phyloP scores from a whole-genome alignment of 192 early-diverging fungal genomes.

The Thamnidium elegans region DNA sequence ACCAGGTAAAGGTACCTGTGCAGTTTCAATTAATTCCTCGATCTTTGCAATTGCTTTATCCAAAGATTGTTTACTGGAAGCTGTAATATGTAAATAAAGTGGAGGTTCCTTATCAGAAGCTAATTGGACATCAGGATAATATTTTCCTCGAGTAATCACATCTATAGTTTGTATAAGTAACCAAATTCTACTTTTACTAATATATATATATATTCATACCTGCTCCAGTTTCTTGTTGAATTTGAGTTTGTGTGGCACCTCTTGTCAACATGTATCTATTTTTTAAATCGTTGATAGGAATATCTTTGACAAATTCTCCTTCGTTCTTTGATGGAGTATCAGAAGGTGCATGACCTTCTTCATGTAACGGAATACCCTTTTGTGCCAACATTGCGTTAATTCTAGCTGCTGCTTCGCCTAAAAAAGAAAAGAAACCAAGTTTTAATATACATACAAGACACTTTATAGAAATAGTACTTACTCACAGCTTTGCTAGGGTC shows the following conservation, averaged over 20 bases:
- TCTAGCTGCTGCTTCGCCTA: conserved; percentile 50
- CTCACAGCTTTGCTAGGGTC: conserved; percentile 34
- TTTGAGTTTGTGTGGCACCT: conserved; percentile 65
- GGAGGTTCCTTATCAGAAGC: conserved; percentile 78
- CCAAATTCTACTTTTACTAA: too few species aligned
- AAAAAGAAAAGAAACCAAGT: too few species aligned
- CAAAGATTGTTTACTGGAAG: conserved; percentile 58
- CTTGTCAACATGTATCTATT: conserved; percentile 82
- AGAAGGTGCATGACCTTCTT: conserved; percentile 12
- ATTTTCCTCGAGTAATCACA: conserved; percentile 80
- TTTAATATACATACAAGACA: too few species aligned
- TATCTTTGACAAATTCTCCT: conserved; percentile 56
- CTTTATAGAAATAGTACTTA: conserved; percentile 20
- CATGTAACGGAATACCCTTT: conserved; percentile 45
- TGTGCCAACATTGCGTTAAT: conserved; percentile 53
- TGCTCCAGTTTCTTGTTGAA: conserved; percentile 76
- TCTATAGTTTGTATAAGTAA: conserved; percentile 28
- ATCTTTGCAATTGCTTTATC: conserved; percentile 73
- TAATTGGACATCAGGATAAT: conserved; percentile 69
- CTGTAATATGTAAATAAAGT: conserved; percentile 75
- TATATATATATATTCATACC: conserved; percentile 30
- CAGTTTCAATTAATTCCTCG: conserved; percentile 70
- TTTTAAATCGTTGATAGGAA: conserved; percentile 79
- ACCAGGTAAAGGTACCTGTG: conserved; percentile 37
- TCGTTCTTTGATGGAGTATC: conserved; percentile 13